Evolutionary conservation across 306 rosid species (phyloP), one percentile per base, ranked within the genome.

Genomic region (Fragaria ananassa): DNA sequence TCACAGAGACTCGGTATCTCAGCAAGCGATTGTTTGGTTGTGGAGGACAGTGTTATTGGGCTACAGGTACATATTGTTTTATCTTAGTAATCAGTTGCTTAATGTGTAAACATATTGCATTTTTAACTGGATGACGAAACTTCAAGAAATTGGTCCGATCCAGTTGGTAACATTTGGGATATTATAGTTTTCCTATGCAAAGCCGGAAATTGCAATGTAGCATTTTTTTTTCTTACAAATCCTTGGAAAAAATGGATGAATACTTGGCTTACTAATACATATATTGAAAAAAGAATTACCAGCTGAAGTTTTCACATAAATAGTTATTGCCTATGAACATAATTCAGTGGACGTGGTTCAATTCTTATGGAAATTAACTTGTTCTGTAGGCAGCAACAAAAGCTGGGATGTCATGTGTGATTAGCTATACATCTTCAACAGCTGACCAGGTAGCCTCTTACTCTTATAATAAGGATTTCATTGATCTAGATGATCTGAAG

Each of bases 11-110:
- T 94, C 0, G 97, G 91, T 34, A 71, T 92, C 64, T 81, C 85
- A 72, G 92, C 60, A 72, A 84, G 81, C 70, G 85, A 94, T 79
- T 89, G 95, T 72, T 79, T 94, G 86, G 98, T 94, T 58, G 82
- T 94, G 61, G 98, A 92, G 80, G 98, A 94, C 77, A 94, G 97
- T 79, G 93, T 90, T 27, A 94, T 94, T 77, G 98, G 98, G 74
- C 81, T 92, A 76, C 91, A 86, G 97, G 98, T 94, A 80, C 71
- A 80, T 81, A 56, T 72, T 76, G 61, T 72, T 34, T 8, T 46
- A 13, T 41, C 47, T 19, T 44, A 27, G 23, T 47, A 41, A 50
- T 74, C 70, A 46, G 68, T 68, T 72, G 49, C 64, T 18, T 37
- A 67, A 63, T 44, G 11, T 68, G 29, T 75, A 41, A 64, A 27